phyloP scores from a whole-genome alignment of 139 green algal species.

The Tetradesmus lagerheimii region DNA sequence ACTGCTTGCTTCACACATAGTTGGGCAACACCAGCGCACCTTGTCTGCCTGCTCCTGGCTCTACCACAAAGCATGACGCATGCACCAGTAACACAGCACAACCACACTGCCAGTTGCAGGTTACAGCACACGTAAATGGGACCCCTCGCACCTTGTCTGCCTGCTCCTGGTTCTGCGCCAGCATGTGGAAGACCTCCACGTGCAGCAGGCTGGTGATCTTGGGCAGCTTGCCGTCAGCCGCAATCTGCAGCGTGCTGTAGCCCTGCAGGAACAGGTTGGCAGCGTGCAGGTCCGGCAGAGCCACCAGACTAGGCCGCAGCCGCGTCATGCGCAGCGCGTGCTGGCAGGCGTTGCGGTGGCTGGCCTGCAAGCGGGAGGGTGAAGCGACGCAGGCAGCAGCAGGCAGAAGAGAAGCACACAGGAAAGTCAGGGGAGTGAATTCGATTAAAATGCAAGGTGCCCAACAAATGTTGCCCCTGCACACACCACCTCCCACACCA shows the following conservation, averaged over 20 bases:
- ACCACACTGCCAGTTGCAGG: no score
- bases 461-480: no score
- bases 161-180: slow-evolving; percentile 33
- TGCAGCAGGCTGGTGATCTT: slow-evolving; percentile 39
- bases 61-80: no score
- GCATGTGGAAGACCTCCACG: slow-evolving; percentile 38
- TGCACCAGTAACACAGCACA: no score
- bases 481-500: no score
- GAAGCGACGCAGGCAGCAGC: neutral
- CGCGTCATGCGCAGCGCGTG: neutral
- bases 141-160: slow-evolving; percentile 18
- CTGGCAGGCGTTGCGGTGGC: slow-evolving; percentile 8
- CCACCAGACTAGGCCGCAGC: neutral
- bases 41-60: neutral
- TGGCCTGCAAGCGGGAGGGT: neutral
- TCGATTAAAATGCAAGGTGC: no score
- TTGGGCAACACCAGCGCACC: no score
- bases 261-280: slow-evolving; percentile 50
- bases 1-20: no score
- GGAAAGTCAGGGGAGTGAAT: no score
- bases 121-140: no score
- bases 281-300: slow-evolving; percentile 35
- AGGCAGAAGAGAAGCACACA: neutral
- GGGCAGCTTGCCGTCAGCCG: slow-evolving; percentile 40
- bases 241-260: slow-evolving; percentile 26